Evolutionary conservation across 176 grass and related monocot genomes (phyloP).

Genomic region (Chloris gayana): DNA sequence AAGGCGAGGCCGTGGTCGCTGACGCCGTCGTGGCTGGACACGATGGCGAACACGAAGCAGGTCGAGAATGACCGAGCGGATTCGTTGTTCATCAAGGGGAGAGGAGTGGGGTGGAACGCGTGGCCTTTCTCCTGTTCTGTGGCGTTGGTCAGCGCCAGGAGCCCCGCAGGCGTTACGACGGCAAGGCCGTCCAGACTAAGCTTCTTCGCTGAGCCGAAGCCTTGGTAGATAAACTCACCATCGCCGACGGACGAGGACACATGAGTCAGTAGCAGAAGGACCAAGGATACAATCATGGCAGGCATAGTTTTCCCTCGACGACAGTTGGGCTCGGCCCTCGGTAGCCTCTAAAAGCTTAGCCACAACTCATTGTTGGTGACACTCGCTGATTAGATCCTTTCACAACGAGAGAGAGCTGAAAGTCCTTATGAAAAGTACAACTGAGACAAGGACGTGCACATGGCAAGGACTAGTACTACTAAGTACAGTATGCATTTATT

Average conservation of each 20-base stretch:
- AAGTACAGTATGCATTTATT: no score
- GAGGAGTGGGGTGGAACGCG: slow-evolving; percentile 18
- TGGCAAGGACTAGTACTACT: no score
- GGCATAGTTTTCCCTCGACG: not conserved
- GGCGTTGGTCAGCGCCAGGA: slow-evolving; percentile 32
- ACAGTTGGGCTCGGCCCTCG: no score
- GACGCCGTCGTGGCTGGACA: not conserved
- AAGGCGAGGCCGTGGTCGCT: slow-evolving; percentile 28
- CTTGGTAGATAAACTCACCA: slow-evolving; percentile 5
- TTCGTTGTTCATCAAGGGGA: not conserved
- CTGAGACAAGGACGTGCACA: no score
- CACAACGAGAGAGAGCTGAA: no score
- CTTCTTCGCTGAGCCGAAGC: slow-evolving; percentile 21
- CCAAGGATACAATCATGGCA: not conserved
- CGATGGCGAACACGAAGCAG: slow-evolving; percentile 15
- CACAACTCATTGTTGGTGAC: no score
- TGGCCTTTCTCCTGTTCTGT: slow-evolving; percentile 25
- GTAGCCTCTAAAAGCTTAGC: no score
- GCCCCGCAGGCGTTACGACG: slow-evolving; percentile 3
- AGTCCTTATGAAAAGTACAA: no score
- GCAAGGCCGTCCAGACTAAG: slow-evolving; percentile 27
- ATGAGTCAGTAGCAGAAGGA: not conserved
- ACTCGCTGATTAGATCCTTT: no score
- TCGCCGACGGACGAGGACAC: not conserved
- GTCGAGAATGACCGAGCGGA: slow-evolving; percentile 11